Evolutionary conservation across 2,329 filamentous ascomycete species (phyloP).

Genomic region (Pestalotiopsis sp.): DNA sequence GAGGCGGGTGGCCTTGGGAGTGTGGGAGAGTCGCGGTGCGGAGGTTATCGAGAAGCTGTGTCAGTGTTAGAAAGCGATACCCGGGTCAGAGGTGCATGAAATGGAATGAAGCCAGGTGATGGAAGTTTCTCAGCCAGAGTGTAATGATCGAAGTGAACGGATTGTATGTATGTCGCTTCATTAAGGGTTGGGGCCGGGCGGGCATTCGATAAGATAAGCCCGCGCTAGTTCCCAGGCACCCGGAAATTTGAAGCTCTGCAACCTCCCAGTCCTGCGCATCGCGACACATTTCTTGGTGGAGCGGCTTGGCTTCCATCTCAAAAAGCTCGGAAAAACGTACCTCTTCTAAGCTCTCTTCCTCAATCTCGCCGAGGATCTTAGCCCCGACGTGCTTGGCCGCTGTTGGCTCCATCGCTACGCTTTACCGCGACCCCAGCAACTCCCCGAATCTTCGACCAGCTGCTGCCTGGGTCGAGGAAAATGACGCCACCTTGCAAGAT

Average conservation of each 20-base stretch:
- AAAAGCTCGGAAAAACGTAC: slow-evolving; percentile 37
- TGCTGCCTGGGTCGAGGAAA: not conserved
- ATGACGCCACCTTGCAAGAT: slow-evolving; percentile 64
- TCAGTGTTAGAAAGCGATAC: not conserved
- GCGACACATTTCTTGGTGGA: slow-evolving; percentile 10
- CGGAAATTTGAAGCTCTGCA: slow-evolving; percentile 7
- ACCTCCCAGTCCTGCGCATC: slow-evolving; percentile 3
- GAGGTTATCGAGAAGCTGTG: not conserved
- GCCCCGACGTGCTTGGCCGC: slow-evolving; percentile 49
- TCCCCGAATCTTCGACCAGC: not conserved
- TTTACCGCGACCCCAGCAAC: not conserved
- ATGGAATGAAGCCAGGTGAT: no score
- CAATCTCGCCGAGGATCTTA: slow-evolving; percentile 56
- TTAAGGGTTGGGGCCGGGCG: not conserved
- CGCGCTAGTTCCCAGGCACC: not conserved
- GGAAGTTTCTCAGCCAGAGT: no score
- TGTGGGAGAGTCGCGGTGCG: slow-evolving; percentile 1
- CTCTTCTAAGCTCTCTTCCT: slow-evolving; percentile 62
- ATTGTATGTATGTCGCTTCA: not conserved
- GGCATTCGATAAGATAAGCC: slow-evolving; percentile 36
- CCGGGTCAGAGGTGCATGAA: no score
- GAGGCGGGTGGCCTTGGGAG: slow-evolving; percentile 14
- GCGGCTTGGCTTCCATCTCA: not conserved
- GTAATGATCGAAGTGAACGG: no score
- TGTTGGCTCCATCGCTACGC: slow-evolving; percentile 29